Percentiles rank a stretch among this genome's conserved stretches.
Evolutionary conservation across 148 eudicot species (phyloP).

Genomic region (Mesembryanthemum crystallinum): DNA sequence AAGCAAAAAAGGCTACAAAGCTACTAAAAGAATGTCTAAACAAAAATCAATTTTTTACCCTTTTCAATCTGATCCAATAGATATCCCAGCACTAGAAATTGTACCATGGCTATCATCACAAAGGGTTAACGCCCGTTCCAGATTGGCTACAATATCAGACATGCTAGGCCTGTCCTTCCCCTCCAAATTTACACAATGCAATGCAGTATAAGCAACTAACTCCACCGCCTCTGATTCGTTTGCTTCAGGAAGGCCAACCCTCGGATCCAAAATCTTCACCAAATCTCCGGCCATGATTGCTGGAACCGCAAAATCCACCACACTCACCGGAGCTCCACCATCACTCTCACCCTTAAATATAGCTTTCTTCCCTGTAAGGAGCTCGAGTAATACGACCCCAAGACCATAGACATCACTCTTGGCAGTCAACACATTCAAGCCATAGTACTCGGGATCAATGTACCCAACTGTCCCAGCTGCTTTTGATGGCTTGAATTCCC

Average conservation of each 20-base stretch:
- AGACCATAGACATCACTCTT: constrained; percentile 96
- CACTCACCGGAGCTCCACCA: constrained; percentile 50
- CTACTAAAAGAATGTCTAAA: constrained; percentile 25
- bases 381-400: constrained; percentile 86
- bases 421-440: constrained; percentile 82
- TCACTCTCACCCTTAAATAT: constrained; percentile 53
- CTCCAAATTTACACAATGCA: constrained; percentile 85
- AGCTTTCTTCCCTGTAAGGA: constrained; percentile 80
- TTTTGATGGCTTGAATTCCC: constrained; percentile 52
- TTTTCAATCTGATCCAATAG: constrained; percentile 66
- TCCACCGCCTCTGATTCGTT: constrained; percentile 87
- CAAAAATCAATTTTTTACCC: constrained; percentile 1
- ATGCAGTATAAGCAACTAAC: constrained; percentile 77
- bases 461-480: constrained; percentile 95
- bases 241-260: constrained; percentile 62
- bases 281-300: constrained; percentile 64
- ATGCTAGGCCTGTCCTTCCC: constrained; percentile 89
- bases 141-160: constrained; percentile 80
- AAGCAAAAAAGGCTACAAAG: constrained; percentile 1
- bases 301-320: constrained; percentile 81
- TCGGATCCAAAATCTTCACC: constrained; percentile 54
- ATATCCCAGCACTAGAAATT: constrained; percentile 63
- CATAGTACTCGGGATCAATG: constrained; percentile 93
- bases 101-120: constrained; percentile 82
- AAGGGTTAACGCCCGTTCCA: constrained; percentile 68